Conservation (phyloP, 345 rosid species). For the Heritiera fomes region DNA sequence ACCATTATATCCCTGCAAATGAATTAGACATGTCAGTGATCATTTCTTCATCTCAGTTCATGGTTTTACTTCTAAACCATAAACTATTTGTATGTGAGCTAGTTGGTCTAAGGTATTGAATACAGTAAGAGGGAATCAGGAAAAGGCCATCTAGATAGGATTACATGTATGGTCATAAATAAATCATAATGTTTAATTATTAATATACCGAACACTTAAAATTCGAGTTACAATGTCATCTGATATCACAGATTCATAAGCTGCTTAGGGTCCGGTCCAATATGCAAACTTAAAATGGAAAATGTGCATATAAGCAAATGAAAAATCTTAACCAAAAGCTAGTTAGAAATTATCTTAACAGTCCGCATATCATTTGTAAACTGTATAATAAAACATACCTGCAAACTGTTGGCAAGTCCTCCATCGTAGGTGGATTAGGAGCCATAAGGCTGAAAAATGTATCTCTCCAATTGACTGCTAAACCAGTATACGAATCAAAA, state of each 20-base stretch:
- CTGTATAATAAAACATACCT: constrained; percentile 31
- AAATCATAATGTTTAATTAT: neutral
- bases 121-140: neutral
- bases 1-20: constrained; percentile 40
- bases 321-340: neutral
- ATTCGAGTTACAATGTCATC: neutral
- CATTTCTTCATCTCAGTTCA: neutral
- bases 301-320: neutral
- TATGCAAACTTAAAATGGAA: neutral
- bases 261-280: neutral
- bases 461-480: constrained; percentile 48
- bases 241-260: neutral
- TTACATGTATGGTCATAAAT: neutral
- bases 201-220: neutral
- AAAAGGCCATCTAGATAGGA: neutral
- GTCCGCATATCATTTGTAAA: neutral
- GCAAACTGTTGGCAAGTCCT: constrained; percentile 43
- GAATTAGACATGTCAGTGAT: neutral
- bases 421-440: constrained; percentile 41
- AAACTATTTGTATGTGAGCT: neutral
- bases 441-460: constrained; percentile 33
- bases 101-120: neutral
- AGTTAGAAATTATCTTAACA: too few relatives aligned
- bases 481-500: constrained; percentile 39
- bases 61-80: neutral